Percentiles rank a stretch among this genome's conserved stretches.
Conservation (phyloP, 441 rosid species). For the Pelargonium myrrhifolium region DNA sequence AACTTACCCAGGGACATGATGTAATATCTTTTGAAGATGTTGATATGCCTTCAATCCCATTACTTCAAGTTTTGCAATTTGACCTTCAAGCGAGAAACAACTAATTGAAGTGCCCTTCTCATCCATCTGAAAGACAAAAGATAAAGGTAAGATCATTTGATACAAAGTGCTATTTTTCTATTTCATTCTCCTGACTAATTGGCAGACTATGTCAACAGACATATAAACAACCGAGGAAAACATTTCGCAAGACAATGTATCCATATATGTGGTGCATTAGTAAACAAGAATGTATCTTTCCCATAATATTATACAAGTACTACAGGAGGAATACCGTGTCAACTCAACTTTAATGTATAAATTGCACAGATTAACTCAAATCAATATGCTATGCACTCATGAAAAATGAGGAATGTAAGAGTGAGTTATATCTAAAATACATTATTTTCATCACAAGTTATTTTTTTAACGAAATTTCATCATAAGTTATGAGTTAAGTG, state of each 20-base stretch:
- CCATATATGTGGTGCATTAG: neutral
- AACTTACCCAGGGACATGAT: constrained; percentile 48
- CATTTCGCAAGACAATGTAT: neutral
- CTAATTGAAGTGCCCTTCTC: constrained; percentile 40
- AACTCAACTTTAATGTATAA: neutral
- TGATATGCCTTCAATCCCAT: constrained; percentile 61
- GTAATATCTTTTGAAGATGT: constrained; percentile 54
- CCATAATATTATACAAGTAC: neutral
- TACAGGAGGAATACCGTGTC: neutral
- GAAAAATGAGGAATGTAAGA: no score
- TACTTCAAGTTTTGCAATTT: constrained; percentile 68
- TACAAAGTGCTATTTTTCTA: neutral
- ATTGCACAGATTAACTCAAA: neutral
- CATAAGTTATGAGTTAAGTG: neutral
- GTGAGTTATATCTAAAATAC: no score
- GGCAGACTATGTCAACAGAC: neutral
- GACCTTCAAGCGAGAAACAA: constrained; percentile 72
- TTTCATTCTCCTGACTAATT: neutral
- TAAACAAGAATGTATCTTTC: neutral
- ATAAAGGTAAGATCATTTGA: neutral
- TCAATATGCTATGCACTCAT: no score
- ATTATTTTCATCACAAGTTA: no score
- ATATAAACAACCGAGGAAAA: constrained; percentile 5
- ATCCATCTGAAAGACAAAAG: constrained; percentile 38
- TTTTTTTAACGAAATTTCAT: no score